Conservation (phyloP, 2,329 filamentous ascomycete genomes). For the Bimuria novae-zelandiae region DNA sequence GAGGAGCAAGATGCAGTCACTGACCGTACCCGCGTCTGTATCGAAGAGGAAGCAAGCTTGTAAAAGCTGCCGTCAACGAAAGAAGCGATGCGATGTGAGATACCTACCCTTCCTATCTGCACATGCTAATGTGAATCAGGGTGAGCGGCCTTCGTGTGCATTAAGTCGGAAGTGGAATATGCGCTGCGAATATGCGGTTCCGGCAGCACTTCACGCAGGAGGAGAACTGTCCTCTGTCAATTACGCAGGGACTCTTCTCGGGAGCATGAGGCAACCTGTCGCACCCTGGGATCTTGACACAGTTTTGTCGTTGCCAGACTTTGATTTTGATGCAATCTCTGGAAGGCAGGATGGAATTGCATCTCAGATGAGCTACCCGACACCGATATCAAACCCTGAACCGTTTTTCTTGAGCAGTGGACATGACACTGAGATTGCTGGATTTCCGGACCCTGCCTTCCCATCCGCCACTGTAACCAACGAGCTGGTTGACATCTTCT, state of each 20-base stretch:
- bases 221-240: neutral
- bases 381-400: slow-evolving; percentile 6
- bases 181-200: slow-evolving; percentile 26
- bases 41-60: slow-evolving; percentile 42
- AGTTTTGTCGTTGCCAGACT: slow-evolving; percentile 12
- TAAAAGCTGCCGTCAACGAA: slow-evolving; percentile 38
- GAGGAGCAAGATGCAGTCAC: too few species aligned
- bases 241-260: neutral
- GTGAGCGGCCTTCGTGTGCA: slow-evolving; percentile 27
- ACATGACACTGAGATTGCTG: slow-evolving; percentile 11
- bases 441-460: slow-evolving; percentile 14
- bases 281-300: neutral
- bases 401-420: neutral
- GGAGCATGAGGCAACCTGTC: slow-evolving; percentile 1
- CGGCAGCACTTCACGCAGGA: neutral
- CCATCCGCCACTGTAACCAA: slow-evolving; percentile 21
- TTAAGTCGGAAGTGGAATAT: slow-evolving; percentile 32
- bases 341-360: neutral
- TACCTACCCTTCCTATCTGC: neutral
- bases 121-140: slow-evolving; percentile 17
- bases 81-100: slow-evolving; percentile 39
- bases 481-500: slow-evolving; percentile 33
- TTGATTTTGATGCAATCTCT: slow-evolving; percentile 17
- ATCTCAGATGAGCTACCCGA: slow-evolving; percentile 4
- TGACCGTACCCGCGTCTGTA: slow-evolving; percentile 29